A percentile compares a stretch with the other conserved stretches of the same genome.
Evolutionary conservation across 202 grass and related monocot species (phyloP).

Genomic region (Panicum hallii): DNA sequence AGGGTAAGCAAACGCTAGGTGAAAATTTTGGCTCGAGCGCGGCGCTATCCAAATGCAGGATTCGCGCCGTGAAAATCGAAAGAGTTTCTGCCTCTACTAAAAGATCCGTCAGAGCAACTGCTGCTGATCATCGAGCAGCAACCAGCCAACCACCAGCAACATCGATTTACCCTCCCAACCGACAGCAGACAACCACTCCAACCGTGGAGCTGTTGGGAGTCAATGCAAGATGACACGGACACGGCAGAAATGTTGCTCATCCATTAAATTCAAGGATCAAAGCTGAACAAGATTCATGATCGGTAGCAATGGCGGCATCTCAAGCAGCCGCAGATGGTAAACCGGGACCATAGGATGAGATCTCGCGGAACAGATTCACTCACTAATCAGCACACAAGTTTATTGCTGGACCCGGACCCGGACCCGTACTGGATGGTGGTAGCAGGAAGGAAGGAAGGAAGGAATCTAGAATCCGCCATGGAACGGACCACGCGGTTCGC

Average conservation of each 20-base stretch:
- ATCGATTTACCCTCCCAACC: not conserved
- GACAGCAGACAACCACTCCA: not conserved
- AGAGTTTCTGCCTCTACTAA: too few relatives aligned
- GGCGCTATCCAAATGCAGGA: too few relatives aligned
- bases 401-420: constrained; percentile 27
- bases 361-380: not conserved
- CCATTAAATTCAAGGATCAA: not conserved
- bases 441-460: too few relatives aligned
- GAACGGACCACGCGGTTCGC: not conserved
- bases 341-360: not conserved
- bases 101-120: too few relatives aligned
- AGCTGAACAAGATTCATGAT: not conserved
- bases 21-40: too few relatives aligned
- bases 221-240: not conserved
- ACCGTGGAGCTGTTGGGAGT: not conserved
- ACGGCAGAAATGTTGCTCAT: not conserved
- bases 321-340: not conserved
- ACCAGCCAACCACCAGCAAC: not conserved
- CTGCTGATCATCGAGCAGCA: too few relatives aligned
- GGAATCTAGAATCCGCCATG: not conserved
- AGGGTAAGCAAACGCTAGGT: too few relatives aligned
- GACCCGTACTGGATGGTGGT: not conserved
- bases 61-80: too few relatives aligned
- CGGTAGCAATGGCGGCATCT: not conserved
- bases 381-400: not conserved